Evolutionary conservation across 2,329 filamentous ascomycete genomes (phyloP).

Genomic region (Thelonectria discophora): DNA sequence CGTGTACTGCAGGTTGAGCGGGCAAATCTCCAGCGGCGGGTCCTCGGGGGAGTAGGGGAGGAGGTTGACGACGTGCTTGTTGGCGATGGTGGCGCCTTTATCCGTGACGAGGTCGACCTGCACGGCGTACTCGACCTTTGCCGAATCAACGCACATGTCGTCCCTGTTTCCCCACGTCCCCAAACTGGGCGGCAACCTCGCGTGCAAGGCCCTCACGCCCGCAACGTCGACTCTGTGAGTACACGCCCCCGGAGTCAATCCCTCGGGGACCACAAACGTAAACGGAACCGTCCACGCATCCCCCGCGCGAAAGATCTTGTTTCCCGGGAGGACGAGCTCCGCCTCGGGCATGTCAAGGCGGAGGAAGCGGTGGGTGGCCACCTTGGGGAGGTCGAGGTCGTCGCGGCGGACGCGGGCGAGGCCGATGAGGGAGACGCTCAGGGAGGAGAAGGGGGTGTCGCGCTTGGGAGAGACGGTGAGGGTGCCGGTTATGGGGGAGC

Average conservation of each 20-base stretch:
- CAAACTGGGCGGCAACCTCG: slow-evolving; percentile 31
- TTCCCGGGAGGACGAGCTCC: slow-evolving; percentile 26
- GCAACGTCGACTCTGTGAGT: slow-evolving; percentile 22
- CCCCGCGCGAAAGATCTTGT: slow-evolving; percentile 26
- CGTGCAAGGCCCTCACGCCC: slow-evolving; percentile 30
- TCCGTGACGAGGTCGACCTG: slow-evolving; percentile 24
- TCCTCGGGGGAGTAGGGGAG: slow-evolving; percentile 36
- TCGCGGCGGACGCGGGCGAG: slow-evolving; percentile 32
- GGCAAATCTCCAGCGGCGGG: slow-evolving; percentile 33
- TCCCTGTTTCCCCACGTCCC: slow-evolving; percentile 37
- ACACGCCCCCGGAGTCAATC: slow-evolving; percentile 33
- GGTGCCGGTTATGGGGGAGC: slow-evolving; percentile 36
- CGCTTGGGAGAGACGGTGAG: slow-evolving; percentile 26
- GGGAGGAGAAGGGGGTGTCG: slow-evolving; percentile 27
- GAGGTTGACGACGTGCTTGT: slow-evolving; percentile 31
- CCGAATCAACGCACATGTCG: slow-evolving; percentile 31
- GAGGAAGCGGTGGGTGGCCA: slow-evolving; percentile 36
- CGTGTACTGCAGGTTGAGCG: slow-evolving; percentile 30
- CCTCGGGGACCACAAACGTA: slow-evolving; percentile 37
- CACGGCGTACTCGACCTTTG: slow-evolving; percentile 31
- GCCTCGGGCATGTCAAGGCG: slow-evolving; percentile 35
- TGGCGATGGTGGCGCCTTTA: slow-evolving; percentile 12
- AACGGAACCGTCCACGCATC: slow-evolving; percentile 35
- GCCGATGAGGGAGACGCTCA: slow-evolving; percentile 35
- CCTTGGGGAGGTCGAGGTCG: slow-evolving; percentile 32